phyloP scores from a whole-genome alignment of 2,329 filamentous ascomycete species.

The Clonostachys sp. region DNA sequence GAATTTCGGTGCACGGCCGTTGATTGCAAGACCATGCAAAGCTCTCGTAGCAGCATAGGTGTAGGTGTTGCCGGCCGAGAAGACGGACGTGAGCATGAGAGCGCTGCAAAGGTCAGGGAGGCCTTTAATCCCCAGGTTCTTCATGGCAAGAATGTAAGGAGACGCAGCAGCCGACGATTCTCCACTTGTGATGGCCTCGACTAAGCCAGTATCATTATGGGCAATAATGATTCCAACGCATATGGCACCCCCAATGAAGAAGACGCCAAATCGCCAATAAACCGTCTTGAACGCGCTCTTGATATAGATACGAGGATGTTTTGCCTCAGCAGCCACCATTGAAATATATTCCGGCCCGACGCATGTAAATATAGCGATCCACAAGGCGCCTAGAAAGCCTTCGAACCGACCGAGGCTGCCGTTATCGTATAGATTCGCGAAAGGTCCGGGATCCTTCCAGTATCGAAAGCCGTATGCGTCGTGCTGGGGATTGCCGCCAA shows the following conservation, averaged over 20 bases:
- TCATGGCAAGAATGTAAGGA: slow-evolving; percentile 54
- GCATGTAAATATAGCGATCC: too few species aligned
- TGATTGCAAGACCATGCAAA: slow-evolving; percentile 43
- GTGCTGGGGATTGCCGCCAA: slow-evolving; percentile 51
- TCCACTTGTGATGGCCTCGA: slow-evolving; percentile 39
- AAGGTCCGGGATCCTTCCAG: slow-evolving; percentile 54
- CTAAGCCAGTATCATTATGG: slow-evolving; percentile 26
- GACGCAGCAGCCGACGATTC: slow-evolving; percentile 37
- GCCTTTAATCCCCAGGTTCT: slow-evolving; percentile 43
- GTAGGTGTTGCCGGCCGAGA: slow-evolving; percentile 45
- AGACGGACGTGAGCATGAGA: slow-evolving; percentile 34
- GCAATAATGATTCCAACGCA: slow-evolving; percentile 51
- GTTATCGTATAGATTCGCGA: slow-evolving; percentile 45
- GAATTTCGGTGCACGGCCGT: slow-evolving; percentile 44
- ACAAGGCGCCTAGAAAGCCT: slow-evolving; percentile 48
- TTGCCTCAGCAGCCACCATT: slow-evolving; percentile 54
- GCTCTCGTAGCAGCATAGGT: slow-evolving; percentile 46
- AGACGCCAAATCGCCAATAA: slow-evolving; percentile 22
- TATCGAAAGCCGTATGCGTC: slow-evolving; percentile 58
- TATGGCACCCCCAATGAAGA: slow-evolving; percentile 63
- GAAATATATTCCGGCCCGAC: slow-evolving; percentile 53
- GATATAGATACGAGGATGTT: too few species aligned
- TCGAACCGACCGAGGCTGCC: slow-evolving; percentile 58
- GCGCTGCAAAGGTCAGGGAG: slow-evolving; percentile 58
- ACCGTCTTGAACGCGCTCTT: too few species aligned